A percentile compares a stretch with the other conserved stretches of the same genome.
These are phyloP conservation scores for Cymodocea nodosa DNA, from an alignment of 116 monocot genomes.

Conservation along the genomic window DNA sequence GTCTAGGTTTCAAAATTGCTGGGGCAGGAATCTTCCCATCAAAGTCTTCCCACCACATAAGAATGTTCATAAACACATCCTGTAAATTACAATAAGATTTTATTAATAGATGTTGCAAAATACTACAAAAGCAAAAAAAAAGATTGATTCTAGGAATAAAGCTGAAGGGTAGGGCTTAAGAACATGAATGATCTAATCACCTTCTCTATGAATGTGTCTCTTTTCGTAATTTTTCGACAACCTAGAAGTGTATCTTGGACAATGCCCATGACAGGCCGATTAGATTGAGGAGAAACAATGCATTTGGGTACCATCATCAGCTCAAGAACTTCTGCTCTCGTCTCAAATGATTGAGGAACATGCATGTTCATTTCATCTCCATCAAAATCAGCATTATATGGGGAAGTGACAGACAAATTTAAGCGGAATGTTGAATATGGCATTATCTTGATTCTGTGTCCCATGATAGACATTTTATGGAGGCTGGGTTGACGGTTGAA, in stretches of 20 bases:
- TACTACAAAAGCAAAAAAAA: background rate
- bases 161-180: background rate
- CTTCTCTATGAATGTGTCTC: slow-evolving; percentile 98
- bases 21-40: slow-evolving; percentile 97
- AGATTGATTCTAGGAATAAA: background rate
- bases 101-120: background rate
- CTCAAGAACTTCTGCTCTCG: slow-evolving; percentile 90
- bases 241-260: slow-evolving; percentile 95
- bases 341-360: slow-evolving; percentile 98
- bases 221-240: slow-evolving; percentile 94
- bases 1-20: slow-evolving; percentile 85
- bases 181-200: slow-evolving; percentile 14
- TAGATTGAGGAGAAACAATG: slow-evolving; percentile 94
- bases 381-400: slow-evolving; percentile 99
- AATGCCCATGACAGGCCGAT: slow-evolving; percentile 97
- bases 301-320: slow-evolving; percentile 99
- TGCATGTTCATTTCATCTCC: slow-evolving; percentile 99
- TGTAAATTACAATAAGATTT: slow-evolving; percentile 11
- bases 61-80: slow-evolving; percentile 99
- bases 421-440: slow-evolving; percentile 96
- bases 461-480: slow-evolving; percentile 99
- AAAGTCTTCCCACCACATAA: slow-evolving; percentile 99
- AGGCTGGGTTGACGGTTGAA: slow-evolving; percentile 97
- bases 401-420: slow-evolving; percentile 93
- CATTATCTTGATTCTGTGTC: slow-evolving; percentile 96